A percentile compares a stretch with the other conserved stretches of the same genome.
Conservation (phyloP, 345 rosid genomes). For the Acer negundo region DNA sequence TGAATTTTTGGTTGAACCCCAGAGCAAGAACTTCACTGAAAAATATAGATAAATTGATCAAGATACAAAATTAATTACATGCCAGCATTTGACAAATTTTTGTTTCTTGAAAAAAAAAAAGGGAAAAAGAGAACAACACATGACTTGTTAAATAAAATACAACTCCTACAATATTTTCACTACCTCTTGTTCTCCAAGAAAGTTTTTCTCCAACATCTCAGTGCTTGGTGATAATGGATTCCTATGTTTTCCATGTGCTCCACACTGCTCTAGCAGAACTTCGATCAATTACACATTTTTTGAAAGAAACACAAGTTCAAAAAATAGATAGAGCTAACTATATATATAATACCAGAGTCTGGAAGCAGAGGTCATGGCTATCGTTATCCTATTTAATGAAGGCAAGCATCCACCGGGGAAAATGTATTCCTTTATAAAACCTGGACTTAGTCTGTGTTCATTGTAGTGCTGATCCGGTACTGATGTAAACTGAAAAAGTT, state of each 20-base stretch:
- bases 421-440: constrained; percentile 87
- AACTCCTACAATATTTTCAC: background rate
- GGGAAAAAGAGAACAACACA: background rate
- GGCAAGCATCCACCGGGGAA: constrained; percentile 92
- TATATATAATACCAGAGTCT: constrained; percentile 67
- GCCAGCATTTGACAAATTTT: too few species aligned
- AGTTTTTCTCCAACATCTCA: constrained; percentile 74
- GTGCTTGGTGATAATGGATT: constrained; percentile 74
- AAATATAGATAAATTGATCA: background rate
- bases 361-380: constrained; percentile 74
- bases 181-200: constrained; percentile 78
- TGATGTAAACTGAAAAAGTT: constrained; percentile 62
- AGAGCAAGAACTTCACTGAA: constrained; percentile 62
- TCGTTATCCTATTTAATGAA: constrained; percentile 68
- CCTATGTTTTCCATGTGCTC: constrained; percentile 90
- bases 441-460: constrained; percentile 77
- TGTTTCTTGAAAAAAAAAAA: background rate
- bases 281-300: background rate
- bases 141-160: background rate
- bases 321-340: background rate
- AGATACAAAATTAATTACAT: background rate
- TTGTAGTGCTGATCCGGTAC: constrained; percentile 83
- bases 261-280: constrained; percentile 43
- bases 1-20: constrained; percentile 77
- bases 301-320: background rate